Evolutionary conservation across 2,329 filamentous ascomycete species (phyloP), one percentile per base, ranked within the genome.

Genomic region (Ambrosiella beaveri): DNA sequence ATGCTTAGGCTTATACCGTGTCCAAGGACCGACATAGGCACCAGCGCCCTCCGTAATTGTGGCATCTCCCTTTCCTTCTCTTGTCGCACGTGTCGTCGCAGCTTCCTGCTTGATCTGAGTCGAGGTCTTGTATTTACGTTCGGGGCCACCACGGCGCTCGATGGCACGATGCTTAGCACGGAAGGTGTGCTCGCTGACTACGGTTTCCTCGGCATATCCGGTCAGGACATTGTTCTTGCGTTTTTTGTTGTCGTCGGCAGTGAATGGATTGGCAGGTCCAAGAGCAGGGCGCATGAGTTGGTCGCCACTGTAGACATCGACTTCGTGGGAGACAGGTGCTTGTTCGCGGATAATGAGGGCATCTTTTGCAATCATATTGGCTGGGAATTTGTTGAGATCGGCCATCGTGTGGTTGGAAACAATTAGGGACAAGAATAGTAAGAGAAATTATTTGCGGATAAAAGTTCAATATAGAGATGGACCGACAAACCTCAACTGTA

Each of bases 1-100:
- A 63, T 90, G 82, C 54, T 82, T 75, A 62, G 82, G 76, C 64
- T 77, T 77, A 66, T 94, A 95, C 67, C 78, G 83, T 7, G 93
- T 94, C 94, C 94, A 98, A 0, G 93, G 94, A 0, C 94, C 94
- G 41, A 95, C 79, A 69, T 98, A 98, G 51, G 89, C 84, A 57
- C 84, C 85, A 7, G 88, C 82, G 0, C 93, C 93, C 65, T 95
- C 90, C 0, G 90, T 85, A 44, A 96, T 77, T 15, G 83, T 81
- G 47, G 88, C 81, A 67, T 91, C 83, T 53, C 93, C 93, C 67
- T 93, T 96, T 63, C 75, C 81, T 69, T 97, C 89, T 61, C 93
- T 78, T 64, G 84, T 86, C n/a, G 82, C 75, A 53, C 85, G 76
- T 68, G 88, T 73, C 60, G 74, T 75, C 41, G 80, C 81, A 4